Evolutionary conservation across 1,284 basidiomycete genomes (phyloP).

Genomic region (Apiotrichum gracile): DNA sequence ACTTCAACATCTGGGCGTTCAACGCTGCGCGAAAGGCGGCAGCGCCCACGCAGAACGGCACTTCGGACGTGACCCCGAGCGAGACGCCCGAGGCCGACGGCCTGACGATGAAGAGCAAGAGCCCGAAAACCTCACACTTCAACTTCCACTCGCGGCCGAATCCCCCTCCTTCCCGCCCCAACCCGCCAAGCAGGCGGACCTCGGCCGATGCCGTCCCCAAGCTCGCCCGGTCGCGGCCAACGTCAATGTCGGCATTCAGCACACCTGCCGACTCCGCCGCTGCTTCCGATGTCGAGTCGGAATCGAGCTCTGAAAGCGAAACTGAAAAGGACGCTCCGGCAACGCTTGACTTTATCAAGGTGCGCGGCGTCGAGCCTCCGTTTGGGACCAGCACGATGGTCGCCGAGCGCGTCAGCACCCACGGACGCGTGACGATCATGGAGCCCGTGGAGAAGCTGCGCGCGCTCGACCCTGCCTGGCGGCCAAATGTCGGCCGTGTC

Average conservation of each 20-base stretch:
- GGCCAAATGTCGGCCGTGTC: slow-evolving; percentile 34
- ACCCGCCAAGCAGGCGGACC: too few species aligned
- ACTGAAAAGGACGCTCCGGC: background rate
- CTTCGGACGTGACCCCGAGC: too few species aligned
- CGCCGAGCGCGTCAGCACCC: slow-evolving; percentile 76
- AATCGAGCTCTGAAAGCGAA: background rate
- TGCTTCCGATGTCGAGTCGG: background rate
- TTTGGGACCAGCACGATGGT: slow-evolving; percentile 54
- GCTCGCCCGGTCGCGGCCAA: too few species aligned
- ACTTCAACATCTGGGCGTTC: slow-evolving; percentile 47
- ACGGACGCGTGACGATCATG: slow-evolving; percentile 69
- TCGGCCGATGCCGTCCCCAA: too few species aligned
- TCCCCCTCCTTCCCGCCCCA: too few species aligned
- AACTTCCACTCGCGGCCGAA: too few species aligned
- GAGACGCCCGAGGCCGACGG: background rate
- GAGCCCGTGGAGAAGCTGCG: slow-evolving; percentile 58
- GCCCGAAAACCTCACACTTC: background rate
- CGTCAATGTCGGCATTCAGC: too few species aligned
- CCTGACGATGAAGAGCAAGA: background rate
- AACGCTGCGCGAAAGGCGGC: slow-evolving; percentile 23
- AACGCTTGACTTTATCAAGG: slow-evolving; percentile 19
- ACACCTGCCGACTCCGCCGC: background rate
- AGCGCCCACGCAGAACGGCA: background rate
- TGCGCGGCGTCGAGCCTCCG: slow-evolving; percentile 33
- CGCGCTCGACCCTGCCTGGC: slow-evolving; percentile 29